These are phyloP conservation scores for Colletotrichum eremochloae DNA, from an alignment of 2,329 filamentous ascomycete genomes.

Conservation along the genomic window DNA sequence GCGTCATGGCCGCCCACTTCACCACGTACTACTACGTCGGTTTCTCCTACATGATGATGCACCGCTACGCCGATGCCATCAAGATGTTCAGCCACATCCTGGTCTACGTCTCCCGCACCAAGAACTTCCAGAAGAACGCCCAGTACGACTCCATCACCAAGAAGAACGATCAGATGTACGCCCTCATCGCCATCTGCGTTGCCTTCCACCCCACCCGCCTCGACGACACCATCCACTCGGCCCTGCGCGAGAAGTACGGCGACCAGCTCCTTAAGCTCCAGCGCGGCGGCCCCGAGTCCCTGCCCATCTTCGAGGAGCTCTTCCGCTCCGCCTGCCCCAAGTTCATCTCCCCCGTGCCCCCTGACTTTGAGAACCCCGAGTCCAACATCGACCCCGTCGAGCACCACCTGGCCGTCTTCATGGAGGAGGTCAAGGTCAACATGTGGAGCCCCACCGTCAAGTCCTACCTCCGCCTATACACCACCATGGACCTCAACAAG, in stretches of 20 bases:
- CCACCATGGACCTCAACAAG: conserved; percentile 99
- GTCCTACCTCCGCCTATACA: conserved; percentile 99
- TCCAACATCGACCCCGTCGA: conserved; percentile 97
- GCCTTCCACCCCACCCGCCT: conserved; percentile 97
- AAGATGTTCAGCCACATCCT: conserved; percentile 99
- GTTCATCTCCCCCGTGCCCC: conserved; percentile 97
- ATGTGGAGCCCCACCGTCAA: conserved; percentile 98
- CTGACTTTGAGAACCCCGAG: conserved; percentile 97
- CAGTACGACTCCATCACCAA: conserved; percentile 99
- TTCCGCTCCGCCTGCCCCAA: conserved; percentile 99
- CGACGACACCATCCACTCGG: conserved; percentile 99
- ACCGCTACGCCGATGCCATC: conserved; percentile 98
- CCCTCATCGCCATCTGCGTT: conserved; percentile 97
- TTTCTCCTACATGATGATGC: conserved; percentile 99
- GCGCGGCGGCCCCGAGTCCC: conserved; percentile 92
- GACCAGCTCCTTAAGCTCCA: conserved; percentile 98
- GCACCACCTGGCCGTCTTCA: conserved; percentile 97
- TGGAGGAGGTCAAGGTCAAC: conserved; percentile 99
- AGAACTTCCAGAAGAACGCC: conserved; percentile 99
- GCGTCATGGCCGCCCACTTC: conserved; percentile 99
- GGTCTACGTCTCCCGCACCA: conserved; percentile 97
- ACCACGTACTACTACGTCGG: conserved; percentile 99
- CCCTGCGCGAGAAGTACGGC: conserved; percentile 98
- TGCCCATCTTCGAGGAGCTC: conserved; percentile 97
- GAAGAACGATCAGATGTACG: conserved; percentile 99